Evolutionary conservation across 106 monocot genomes (phyloP).

Genomic region (Posidonia australis): DNA sequence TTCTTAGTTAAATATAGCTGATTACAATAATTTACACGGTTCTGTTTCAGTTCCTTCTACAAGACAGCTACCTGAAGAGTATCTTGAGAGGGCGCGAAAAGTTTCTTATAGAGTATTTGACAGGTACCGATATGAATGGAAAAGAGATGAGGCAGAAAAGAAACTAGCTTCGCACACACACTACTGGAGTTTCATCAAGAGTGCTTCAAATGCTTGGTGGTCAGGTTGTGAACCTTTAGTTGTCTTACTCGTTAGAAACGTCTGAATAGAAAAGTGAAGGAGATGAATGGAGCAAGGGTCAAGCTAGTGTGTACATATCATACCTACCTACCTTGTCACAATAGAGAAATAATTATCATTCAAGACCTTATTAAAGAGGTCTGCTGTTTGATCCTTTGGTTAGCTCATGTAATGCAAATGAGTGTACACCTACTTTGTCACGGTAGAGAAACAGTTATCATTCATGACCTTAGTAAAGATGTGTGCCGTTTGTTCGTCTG

Average conservation of each 20-base stretch:
- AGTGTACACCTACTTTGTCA: too few relatives aligned
- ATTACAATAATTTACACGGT: background rate
- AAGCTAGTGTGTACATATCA: too few relatives aligned
- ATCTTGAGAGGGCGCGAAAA: conserved; percentile 41
- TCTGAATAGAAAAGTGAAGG: too few relatives aligned
- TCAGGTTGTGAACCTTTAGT: conserved; percentile 15
- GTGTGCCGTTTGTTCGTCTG: too few relatives aligned
- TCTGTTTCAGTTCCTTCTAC: conserved; percentile 68
- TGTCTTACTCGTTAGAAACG: background rate
- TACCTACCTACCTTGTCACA: too few relatives aligned
- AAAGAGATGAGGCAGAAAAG: conserved; percentile 91
- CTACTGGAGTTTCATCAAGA: conserved; percentile 95
- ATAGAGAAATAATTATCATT: too few relatives aligned
- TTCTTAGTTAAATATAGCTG: background rate
- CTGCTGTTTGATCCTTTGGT: too few relatives aligned
- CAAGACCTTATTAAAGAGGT: too few relatives aligned
- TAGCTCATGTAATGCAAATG: too few relatives aligned
- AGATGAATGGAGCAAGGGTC: too few relatives aligned
- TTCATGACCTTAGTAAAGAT: too few relatives aligned
- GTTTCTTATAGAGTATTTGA: background rate
- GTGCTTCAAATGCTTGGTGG: conserved; percentile 78
- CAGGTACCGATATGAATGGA: conserved; percentile 95
- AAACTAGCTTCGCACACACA: conserved; percentile 91
- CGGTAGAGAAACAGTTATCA: too few relatives aligned
- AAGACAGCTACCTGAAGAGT: conserved; percentile 68